A percentile compares a stretch with the other conserved stretches of the same genome.
phyloP scores from a whole-genome alignment of 768 basidiomycete species.

The Tephrocybe sp. region DNA sequence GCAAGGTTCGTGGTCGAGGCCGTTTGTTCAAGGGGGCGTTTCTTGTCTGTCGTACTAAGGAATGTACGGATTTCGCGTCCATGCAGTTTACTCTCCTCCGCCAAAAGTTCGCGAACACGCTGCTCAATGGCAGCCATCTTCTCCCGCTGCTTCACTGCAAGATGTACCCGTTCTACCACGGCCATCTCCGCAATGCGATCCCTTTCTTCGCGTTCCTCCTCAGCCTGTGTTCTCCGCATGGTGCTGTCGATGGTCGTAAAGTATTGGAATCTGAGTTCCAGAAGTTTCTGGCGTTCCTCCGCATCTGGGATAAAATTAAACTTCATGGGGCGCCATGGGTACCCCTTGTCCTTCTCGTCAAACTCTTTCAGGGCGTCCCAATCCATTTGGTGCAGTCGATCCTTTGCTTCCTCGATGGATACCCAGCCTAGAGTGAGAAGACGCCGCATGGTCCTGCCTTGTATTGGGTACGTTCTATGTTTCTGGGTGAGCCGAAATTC shows the following conservation, averaged over 20 bases:
- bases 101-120: slow-evolving; percentile 9
- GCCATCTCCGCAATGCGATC: slow-evolving; percentile 7
- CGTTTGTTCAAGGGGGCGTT: slow-evolving; percentile 16
- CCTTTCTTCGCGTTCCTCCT: slow-evolving; percentile 9
- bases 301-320: slow-evolving; percentile 12
- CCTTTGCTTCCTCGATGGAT: slow-evolving; percentile 27
- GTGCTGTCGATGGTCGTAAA: slow-evolving; percentile 14
- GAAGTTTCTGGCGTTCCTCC: slow-evolving; percentile 11
- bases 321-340: slow-evolving; percentile 18
- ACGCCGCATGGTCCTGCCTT: slow-evolving; percentile 35
- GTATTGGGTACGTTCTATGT: slow-evolving; percentile 29
- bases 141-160: background rate
- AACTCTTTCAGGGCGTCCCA: slow-evolving; percentile 29
- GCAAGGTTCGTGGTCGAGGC: background rate
- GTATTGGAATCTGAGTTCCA: background rate
- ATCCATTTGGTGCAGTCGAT: slow-evolving; percentile 31
- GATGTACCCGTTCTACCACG: background rate
- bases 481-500: slow-evolving; percentile 35
- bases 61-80: background rate
- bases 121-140: slow-evolving; percentile 5
- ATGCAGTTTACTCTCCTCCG: background rate
- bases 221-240: slow-evolving; percentile 11
- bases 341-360: slow-evolving; percentile 18
- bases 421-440: slow-evolving; percentile 41
- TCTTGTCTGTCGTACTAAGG: slow-evolving; percentile 2